Conservation (phyloP, 192 early-diverging fungal genomes). For the Podila clonocystis region DNA sequence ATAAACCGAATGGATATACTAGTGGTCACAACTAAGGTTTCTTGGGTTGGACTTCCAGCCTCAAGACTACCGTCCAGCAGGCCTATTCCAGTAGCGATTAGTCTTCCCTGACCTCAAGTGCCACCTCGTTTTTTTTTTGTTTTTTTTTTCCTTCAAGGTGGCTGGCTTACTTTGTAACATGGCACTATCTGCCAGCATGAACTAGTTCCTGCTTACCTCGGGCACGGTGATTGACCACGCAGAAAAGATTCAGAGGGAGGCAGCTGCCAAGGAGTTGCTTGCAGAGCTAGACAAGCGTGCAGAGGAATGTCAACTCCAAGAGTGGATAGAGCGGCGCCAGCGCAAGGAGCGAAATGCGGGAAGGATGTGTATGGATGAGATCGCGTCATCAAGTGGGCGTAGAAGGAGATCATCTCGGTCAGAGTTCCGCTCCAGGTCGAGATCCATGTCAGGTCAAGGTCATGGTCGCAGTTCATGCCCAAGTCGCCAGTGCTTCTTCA, state of each 20-base stretch:
- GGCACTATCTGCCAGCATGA: neutral
- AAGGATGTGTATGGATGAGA: slow-evolving; percentile 20
- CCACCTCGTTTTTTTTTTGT: too few relatives aligned
- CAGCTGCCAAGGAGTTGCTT: slow-evolving; percentile 34
- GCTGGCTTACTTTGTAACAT: too few relatives aligned
- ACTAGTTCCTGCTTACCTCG: slow-evolving; percentile 11
- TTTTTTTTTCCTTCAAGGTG: too few relatives aligned
- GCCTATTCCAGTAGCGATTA: too few relatives aligned
- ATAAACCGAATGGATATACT: too few relatives aligned
- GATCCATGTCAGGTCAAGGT: neutral
- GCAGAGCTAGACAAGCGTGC: slow-evolving; percentile 30
- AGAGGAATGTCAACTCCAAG: neutral
- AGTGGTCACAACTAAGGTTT: too few relatives aligned
- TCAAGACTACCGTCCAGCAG: too few relatives aligned
- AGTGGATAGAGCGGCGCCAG: too few relatives aligned
- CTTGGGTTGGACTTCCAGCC: too few relatives aligned
- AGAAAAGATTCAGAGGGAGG: slow-evolving; percentile 56
- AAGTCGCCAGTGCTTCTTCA: slow-evolving; percentile 6
- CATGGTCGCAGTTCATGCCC: neutral
- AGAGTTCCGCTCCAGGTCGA: neutral
- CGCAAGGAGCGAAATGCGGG: neutral
- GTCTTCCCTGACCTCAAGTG: too few relatives aligned
- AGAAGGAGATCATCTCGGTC: too few relatives aligned
- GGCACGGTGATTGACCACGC: slow-evolving; percentile 28
- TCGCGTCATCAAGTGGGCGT: neutral